phyloP scores from a whole-genome alignment of 495 filamentous ascomycete species.

The Podospora pseudopauciseta region DNA sequence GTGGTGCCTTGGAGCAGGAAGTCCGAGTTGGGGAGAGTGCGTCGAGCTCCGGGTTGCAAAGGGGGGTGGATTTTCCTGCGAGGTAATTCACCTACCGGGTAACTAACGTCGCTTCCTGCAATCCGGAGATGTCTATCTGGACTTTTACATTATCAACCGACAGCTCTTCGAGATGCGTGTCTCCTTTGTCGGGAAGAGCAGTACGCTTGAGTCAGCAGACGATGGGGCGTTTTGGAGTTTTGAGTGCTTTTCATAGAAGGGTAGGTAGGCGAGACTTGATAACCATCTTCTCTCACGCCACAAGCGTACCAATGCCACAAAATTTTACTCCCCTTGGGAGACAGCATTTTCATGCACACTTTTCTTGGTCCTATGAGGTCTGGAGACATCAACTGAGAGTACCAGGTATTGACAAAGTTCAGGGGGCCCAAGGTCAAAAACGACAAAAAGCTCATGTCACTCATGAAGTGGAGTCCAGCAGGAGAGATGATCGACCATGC shows the following conservation, averaged over 20 bases:
- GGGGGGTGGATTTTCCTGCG: background rate
- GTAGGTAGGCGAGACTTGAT: background rate
- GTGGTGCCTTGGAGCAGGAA: constrained; percentile 48
- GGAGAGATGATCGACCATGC: background rate
- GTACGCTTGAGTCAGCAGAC: background rate
- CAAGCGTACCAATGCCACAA: background rate
- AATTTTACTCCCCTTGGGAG: background rate
- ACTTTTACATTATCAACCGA: background rate
- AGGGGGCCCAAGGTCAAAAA: background rate
- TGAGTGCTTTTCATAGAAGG: background rate
- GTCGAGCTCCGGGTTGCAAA: constrained; percentile 41
- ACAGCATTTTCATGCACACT: background rate
- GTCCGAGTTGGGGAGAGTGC: constrained; percentile 57
- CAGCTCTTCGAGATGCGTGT: background rate
- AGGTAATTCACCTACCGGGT: background rate
- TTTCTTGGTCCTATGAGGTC: background rate
- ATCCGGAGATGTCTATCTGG: background rate
- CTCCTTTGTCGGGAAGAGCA: background rate
- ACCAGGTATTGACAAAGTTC: background rate
- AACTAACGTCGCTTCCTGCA: too few relatives aligned
- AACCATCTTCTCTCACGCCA: background rate
- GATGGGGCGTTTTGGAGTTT: background rate
- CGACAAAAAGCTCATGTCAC: background rate
- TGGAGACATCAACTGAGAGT: too few relatives aligned
- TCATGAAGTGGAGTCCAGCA: background rate